Conservation (phyloP, 2,329 filamentous ascomycete species). For the Lachnellula willkommii region DNA sequence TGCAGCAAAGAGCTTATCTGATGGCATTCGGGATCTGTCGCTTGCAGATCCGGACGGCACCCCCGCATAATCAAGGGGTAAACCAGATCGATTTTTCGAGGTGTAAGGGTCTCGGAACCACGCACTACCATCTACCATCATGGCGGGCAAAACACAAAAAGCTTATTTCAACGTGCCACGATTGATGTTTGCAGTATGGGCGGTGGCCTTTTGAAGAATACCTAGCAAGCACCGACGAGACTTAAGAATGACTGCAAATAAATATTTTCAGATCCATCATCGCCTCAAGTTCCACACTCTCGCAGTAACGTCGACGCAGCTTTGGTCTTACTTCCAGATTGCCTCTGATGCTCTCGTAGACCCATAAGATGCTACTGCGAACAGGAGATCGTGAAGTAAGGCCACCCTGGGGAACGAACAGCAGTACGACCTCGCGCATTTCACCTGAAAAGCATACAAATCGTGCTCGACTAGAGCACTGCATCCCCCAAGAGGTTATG, state of each 20-base stretch:
- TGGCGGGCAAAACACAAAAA: constrained; percentile 1
- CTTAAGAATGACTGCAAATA: neutral
- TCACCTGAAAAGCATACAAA: neutral
- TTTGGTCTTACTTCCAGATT: no score
- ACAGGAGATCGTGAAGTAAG: neutral
- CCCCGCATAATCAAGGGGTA: constrained; percentile 1
- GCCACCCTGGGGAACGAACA: neutral
- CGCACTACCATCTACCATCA: neutral
- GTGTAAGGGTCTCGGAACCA: neutral
- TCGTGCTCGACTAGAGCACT: neutral
- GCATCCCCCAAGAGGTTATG: neutral
- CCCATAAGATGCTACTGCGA: no score
- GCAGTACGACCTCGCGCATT: neutral
- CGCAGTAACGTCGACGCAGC: no score
- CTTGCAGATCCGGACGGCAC: neutral
- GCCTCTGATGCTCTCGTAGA: no score
- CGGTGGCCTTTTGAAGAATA: neutral
- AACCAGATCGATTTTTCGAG: neutral
- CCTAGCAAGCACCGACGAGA: neutral
- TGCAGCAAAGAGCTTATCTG: constrained; percentile 1
- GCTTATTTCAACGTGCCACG: constrained; percentile 4
- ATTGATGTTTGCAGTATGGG: neutral
- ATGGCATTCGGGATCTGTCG: constrained; percentile 1
- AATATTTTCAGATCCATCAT: no score
- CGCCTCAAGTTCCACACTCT: no score